Conservation (phyloP, 208 protist species). For the Acanthamoeba triangularis region DNA sequence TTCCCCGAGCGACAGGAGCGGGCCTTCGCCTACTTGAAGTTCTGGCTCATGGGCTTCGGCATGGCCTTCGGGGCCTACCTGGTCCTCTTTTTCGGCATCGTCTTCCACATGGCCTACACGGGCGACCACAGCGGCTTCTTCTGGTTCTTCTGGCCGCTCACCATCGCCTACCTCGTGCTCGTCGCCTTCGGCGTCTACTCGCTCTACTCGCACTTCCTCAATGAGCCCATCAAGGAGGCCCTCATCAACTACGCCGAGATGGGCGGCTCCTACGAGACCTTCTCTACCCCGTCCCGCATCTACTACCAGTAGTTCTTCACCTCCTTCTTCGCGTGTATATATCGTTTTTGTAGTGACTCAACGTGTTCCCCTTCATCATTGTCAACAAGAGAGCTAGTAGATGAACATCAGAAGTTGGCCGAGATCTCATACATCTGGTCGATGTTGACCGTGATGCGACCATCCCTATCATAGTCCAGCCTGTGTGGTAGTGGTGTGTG, state of each 20-base stretch:
- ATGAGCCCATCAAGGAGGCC: slow-evolving; percentile 63
- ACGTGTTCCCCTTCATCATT: no score
- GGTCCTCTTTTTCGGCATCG: slow-evolving; percentile 64
- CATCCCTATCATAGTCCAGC: neutral
- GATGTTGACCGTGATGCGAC: neutral
- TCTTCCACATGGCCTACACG: slow-evolving; percentile 47
- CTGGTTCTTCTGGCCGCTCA: slow-evolving; percentile 40
- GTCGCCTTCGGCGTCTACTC: slow-evolving; percentile 35
- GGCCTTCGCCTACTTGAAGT: slow-evolving; percentile 36
- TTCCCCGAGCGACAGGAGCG: slow-evolving; percentile 62
- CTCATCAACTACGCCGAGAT: slow-evolving; percentile 64
- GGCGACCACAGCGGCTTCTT: slow-evolving; percentile 45
- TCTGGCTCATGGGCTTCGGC: slow-evolving; percentile 54
- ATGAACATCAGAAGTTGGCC: slow-evolving; percentile 10
- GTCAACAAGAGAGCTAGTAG: no score
- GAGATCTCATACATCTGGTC: slow-evolving; percentile 66
- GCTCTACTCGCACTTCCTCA: slow-evolving; percentile 54
- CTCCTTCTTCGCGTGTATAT: no score
- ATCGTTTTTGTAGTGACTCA: no score
- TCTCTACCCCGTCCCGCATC: slow-evolving; percentile 38
- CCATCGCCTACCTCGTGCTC: slow-evolving; percentile 20
- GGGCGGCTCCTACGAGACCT: slow-evolving; percentile 54
- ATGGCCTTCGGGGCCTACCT: slow-evolving; percentile 33
- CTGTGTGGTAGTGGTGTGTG: neutral
- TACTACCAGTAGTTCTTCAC: slow-evolving; percentile 27